Conservation (phyloP, 2,329 filamentous ascomycete species). For the Blastomyces parvus region DNA sequence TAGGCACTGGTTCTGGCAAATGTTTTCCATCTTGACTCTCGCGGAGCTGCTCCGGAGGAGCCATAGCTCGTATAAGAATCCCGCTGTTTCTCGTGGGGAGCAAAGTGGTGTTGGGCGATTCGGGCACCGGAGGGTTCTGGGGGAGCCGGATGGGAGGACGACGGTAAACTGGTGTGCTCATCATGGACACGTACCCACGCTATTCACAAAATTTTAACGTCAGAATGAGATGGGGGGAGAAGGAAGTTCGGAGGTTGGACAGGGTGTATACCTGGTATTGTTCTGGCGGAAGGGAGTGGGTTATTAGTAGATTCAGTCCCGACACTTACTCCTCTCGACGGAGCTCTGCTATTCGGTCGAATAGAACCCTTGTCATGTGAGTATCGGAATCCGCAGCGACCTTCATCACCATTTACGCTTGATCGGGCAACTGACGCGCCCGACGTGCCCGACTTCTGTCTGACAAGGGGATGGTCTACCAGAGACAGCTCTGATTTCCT, state of each 20-base stretch:
- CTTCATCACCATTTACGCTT: slow-evolving; percentile 13
- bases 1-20: slow-evolving; percentile 38
- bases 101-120: slow-evolving; percentile 16
- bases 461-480: slow-evolving; percentile 12
- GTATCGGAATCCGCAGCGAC: neutral
- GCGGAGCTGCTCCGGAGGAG: slow-evolving; percentile 14
- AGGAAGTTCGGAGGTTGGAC: neutral
- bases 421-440: slow-evolving; percentile 13
- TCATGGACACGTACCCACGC: slow-evolving; percentile 16
- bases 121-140: slow-evolving; percentile 11
- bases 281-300: neutral
- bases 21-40: slow-evolving; percentile 39
- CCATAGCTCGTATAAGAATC: neutral
- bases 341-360: slow-evolving; percentile 6
- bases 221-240: neutral
- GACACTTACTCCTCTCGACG: neutral
- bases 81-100: slow-evolving; percentile 7
- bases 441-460: slow-evolving; percentile 15
- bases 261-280: slow-evolving; percentile 8
- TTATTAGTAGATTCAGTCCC: neutral
- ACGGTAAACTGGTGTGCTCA: neutral
- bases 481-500: slow-evolving; percentile 12
- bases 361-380: neutral
- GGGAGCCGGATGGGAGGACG: slow-evolving; percentile 9
- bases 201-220: slow-evolving; percentile 6